Percentiles rank a stretch among this genome's conserved stretches.
Evolutionary conservation across 1,139 yeast genomes (phyloP).

Genomic region (Hanseniaspora uvarum): DNA sequence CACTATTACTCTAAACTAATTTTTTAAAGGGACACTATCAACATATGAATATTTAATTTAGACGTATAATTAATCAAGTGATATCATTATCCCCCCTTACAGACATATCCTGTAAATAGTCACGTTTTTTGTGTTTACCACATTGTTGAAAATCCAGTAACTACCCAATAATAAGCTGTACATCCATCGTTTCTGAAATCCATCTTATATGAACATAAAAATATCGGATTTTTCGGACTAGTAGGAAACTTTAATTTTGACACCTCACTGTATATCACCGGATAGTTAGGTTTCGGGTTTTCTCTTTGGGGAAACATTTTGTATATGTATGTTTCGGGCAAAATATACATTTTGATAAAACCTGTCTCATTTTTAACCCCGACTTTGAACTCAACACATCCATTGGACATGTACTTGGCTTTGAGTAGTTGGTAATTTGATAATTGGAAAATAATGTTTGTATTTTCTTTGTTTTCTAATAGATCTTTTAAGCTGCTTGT

Average conservation of each 20-base stretch:
- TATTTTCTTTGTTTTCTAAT: not conserved
- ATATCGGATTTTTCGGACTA: not conserved
- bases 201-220: not conserved
- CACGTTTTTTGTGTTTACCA: not conserved
- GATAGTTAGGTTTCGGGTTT: not conserved
- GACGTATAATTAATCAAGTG: not conserved
- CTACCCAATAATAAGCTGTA: constrained; percentile 1
- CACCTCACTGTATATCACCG: not conserved
- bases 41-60: no score
- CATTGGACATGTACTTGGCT: not conserved
- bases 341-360: not conserved
- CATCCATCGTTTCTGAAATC: not conserved
- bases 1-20: no score
- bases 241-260: constrained; percentile 3
- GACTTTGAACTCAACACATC: not conserved
- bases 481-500: not conserved
- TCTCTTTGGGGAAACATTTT: not conserved
- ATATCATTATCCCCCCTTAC: no score
- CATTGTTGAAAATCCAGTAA: constrained; percentile 8
- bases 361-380: not conserved
- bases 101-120: not conserved
- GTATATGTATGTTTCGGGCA: not conserved
- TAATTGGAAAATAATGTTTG: not conserved
- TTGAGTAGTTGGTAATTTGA: not conserved
- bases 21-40: no score